phyloP scores from a whole-genome alignment of 2,329 filamentous ascomycete genomes.

The Botrytis medusae region DNA sequence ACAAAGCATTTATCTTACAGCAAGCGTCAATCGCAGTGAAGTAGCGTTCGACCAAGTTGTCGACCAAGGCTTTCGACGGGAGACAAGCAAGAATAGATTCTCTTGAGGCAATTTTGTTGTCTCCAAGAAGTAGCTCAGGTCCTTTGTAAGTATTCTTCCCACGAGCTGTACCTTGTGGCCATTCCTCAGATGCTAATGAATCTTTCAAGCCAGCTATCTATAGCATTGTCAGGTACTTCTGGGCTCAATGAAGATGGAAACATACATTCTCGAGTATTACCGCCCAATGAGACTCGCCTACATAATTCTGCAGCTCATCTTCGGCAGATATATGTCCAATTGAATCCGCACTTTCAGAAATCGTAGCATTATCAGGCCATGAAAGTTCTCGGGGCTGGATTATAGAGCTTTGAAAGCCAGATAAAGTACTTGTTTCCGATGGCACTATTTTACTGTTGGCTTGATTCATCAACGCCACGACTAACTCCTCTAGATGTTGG shows the following conservation, averaged over 20 bases:
- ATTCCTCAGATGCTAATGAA: constrained; percentile 44
- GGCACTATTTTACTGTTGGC: neutral
- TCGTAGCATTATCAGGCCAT: neutral
- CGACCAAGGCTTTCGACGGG: constrained; percentile 48
- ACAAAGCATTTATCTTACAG: constrained; percentile 44
- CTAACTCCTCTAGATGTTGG: constrained; percentile 56
- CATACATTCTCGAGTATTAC: constrained; percentile 21
- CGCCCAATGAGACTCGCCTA: constrained; percentile 18
- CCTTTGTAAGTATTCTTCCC: constrained; percentile 10
- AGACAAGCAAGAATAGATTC: constrained; percentile 50
- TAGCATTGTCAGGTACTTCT: constrained; percentile 42
- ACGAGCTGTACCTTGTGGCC: constrained; percentile 4
- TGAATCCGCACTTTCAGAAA: constrained; percentile 26
- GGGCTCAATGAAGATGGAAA: neutral
- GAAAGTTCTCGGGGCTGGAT: neutral
- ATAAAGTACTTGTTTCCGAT: neutral
- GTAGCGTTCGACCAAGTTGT: constrained; percentile 52
- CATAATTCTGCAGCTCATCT: constrained; percentile 36
- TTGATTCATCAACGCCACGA: constrained; percentile 50
- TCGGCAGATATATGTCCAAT: constrained; percentile 32
- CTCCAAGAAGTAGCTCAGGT: constrained; percentile 33
- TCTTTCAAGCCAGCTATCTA: constrained; percentile 61
- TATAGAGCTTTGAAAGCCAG: neutral
- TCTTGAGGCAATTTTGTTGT: constrained; percentile 38
- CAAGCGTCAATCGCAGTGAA: constrained; percentile 53